A percentile compares a stretch with the other conserved stretches of the same genome.
Evolutionary conservation across 257 asterid species (phyloP).

Genomic region (Ballota nigra): DNA sequence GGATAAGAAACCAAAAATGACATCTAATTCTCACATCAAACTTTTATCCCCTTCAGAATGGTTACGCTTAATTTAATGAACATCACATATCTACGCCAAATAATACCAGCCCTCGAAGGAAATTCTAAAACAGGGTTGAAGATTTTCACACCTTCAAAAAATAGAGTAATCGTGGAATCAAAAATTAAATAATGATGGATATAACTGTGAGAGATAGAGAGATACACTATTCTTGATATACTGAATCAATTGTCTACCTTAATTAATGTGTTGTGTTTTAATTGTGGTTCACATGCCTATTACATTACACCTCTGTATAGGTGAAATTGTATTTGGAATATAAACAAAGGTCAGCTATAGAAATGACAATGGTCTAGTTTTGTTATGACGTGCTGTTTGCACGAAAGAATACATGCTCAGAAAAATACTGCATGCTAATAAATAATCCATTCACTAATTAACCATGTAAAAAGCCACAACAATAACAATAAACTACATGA

Average conservation of each 20-base stretch:
- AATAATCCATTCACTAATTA: not conserved
- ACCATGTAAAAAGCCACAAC: not conserved
- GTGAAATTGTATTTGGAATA: not conserved
- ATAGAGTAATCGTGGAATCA: not conserved
- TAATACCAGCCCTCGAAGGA: not conserved
- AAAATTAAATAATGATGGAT: not conserved
- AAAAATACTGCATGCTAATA: not conserved
- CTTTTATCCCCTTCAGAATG: not conserved
- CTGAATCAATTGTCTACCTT: not conserved
- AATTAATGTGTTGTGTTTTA: not conserved
- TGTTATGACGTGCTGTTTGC: not conserved
- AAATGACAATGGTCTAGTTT: not conserved
- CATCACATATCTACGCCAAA: not conserved
- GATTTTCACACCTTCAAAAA: conserved; percentile 8
- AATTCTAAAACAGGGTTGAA: not conserved
- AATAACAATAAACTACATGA: not conserved
- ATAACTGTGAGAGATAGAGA: not conserved
- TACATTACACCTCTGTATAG: conserved; percentile 1
- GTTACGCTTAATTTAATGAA: not conserved
- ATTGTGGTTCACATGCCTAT: not conserved
- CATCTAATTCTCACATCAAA: conserved; percentile 9
- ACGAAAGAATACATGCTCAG: not conserved
- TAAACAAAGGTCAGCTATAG: not conserved
- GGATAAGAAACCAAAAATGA: conserved; percentile 19
- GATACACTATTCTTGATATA: not conserved